These are phyloP conservation scores for Pseudonitzschia delicatissima DNA, from an alignment of 108 stramenopile species.

Conservation along the genomic window DNA sequence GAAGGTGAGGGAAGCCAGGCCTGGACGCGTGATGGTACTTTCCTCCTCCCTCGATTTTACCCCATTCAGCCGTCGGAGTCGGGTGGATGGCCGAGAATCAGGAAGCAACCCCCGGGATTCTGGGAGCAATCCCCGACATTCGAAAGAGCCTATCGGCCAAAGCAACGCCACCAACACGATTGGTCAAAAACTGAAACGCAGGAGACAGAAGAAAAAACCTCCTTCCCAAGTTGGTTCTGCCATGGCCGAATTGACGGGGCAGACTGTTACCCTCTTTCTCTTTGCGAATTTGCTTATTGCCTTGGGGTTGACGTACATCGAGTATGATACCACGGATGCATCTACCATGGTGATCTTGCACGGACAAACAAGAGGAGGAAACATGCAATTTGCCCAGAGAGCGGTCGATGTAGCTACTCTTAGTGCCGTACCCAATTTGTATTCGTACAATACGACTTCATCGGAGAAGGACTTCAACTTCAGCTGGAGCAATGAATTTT, in stretches of 20 bases:
- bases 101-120: too few species aligned
- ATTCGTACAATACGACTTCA: conserved; percentile 22
- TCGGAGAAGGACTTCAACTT: conserved; percentile 18
- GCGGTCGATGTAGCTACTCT: conserved; percentile 56
- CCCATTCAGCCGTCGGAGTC: not conserved
- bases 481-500: too few species aligned
- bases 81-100: too few species aligned
- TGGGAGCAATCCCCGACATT: not conserved
- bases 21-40: not conserved
- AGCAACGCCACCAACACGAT: too few species aligned
- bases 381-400: conserved; percentile 26
- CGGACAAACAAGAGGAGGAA: conserved; percentile 29
- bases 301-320: conserved; percentile 41
- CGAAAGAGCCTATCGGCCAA: too few species aligned
- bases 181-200: not conserved
- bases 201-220: not conserved
- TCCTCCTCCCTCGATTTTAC: not conserved
- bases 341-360: conserved; percentile 45
- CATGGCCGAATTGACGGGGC: conserved; percentile 73
- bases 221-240: conserved; percentile 53
- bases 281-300: conserved; percentile 48
- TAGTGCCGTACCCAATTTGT: conserved; percentile 54
- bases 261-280: conserved; percentile 54
- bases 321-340: conserved; percentile 26
- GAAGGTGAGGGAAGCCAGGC: conserved; percentile 11